Conservation (phyloP, 2,329 filamentous ascomycete species). For the Cordyceps tenuipes region DNA sequence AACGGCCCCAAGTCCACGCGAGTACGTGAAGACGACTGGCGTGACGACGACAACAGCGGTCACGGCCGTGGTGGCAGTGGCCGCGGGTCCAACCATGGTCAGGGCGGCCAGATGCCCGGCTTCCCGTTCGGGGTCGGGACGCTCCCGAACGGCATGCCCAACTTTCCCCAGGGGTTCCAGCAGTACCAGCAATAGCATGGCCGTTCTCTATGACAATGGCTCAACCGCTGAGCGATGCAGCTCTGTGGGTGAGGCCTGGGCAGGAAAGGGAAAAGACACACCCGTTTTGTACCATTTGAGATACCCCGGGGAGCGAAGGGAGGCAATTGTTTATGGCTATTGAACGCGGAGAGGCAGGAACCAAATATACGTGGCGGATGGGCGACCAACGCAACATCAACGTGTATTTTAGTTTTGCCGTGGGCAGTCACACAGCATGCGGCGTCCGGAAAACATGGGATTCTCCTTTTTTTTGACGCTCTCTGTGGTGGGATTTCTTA, state of each 20-base stretch:
- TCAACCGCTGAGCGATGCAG: not conserved
- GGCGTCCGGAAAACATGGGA: not conserved
- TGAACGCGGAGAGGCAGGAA: not conserved
- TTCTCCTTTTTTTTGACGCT: not conserved
- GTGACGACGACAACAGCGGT: constrained; percentile 4
- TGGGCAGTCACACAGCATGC: not conserved
- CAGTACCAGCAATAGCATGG: constrained; percentile 22
- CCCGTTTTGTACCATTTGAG: not conserved
- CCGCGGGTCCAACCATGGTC: constrained; percentile 14
- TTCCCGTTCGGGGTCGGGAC: constrained; percentile 31
- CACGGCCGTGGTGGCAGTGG: constrained; percentile 21
- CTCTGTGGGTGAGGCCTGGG: not conserved
- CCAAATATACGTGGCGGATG: not conserved
- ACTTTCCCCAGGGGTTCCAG: constrained; percentile 31
- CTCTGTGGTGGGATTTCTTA: not conserved
- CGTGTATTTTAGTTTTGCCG: not conserved
- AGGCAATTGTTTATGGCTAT: too few relatives aligned
- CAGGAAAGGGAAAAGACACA: not conserved
- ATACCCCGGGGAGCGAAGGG: not conserved
- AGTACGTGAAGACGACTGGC: constrained; percentile 29
- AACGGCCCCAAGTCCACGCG: constrained; percentile 58
- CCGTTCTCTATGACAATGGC: not conserved
- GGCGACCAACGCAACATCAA: not conserved
- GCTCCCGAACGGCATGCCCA: constrained; percentile 31
- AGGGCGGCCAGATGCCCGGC: constrained; percentile 16